Evolutionary conservation across 1,284 basidiomycete species (phyloP), one percentile per base, ranked within the genome.

Genomic region (Coniferiporia sulphurascens): DNA sequence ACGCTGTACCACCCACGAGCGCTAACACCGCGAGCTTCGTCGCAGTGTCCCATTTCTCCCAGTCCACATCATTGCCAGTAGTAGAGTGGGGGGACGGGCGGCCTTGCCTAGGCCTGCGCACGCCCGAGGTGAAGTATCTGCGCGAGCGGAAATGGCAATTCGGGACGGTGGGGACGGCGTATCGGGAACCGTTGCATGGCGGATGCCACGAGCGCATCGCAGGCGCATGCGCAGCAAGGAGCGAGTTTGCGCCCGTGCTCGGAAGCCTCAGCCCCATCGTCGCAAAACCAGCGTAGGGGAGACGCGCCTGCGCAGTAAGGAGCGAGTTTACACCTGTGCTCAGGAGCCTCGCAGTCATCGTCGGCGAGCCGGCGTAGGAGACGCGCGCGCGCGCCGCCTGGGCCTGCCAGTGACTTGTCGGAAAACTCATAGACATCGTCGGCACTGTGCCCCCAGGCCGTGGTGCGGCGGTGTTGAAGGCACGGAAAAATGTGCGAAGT

Each of bases 1-100:
- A 89, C 4, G 76, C 67, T 5, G 72, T 74, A 1, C 76, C 79
- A 13, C 75, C 74, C 10, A 68, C 71, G 22, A 55, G 6, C 5
- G 22, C 34, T 2, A 51, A 1, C 13, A 17, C 44, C 13, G 35
- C 32, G 19, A 56, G 6, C 22, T 15, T 21, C 48, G 19, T 32
- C 22, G 38, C 15, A 41, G 38, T 12, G 38, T 41, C 12, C 38
- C 15, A 41, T 15, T 41, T 41, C 17, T 51, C 38, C 15, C 9
- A 41, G 9, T 41, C 38, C 15, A 3, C 9, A 15, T 41, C 38
- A 8, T 3, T 2, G 38, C 38, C 38, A 10, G 38, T 12, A 15
- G 3, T 10, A 12, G 38, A 8, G 3, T 41, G 12, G 38, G 38
- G 12, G 7, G 15, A 41, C 15, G 9, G 38, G 9, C 38, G 38